Base-by-base conservation (phyloP, 352 stramenopile species). In the Phytopythium montanum region DNA sequence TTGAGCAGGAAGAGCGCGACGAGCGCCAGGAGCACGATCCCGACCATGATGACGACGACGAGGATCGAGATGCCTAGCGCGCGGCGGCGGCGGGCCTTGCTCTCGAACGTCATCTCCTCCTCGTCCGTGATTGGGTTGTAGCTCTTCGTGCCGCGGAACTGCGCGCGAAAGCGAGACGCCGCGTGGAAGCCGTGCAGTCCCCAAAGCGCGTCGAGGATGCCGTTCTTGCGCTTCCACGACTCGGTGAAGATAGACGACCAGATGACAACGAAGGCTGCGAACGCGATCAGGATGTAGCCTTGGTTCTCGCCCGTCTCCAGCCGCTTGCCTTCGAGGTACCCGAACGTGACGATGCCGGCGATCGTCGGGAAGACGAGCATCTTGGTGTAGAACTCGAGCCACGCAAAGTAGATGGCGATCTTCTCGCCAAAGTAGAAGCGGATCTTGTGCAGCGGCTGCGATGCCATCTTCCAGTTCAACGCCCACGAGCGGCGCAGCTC, bases 351-450 rank as follows among this genome's bases (percentile, higher is more conserved):
- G 50, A 96, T 73, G 18, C 90, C 90, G 0, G 84, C 68, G 10
- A 95, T 76, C 10, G 81, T 69, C 14, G 89, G 87, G 39, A 95
- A 78, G 1, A 96, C 23, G 5, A 97, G 75, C 85, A 95, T 94
- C 73, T 94, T 94, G n/a, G 90, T 97, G 75, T 97, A 97, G 58
- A 96, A 97, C 12, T 89, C 88, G 33, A 97, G 75, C 80, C 88
- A 97, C 12, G 87, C 88, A 65, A 97, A 97, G 64, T 97, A 97
- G 28, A 97, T 79, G 29, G 84, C 88, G 18, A 96, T 83, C 58
- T 93, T 92, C 59, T 97, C 88, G 54, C 91, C 91, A 76, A 96
- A 97, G 69, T 97, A 97, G 52, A 78, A 84, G 9, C 85, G 84
- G 48, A 98, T 93, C 48, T 92, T 87, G 69, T 94, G 78, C 14